Conservation (phyloP, 176 grass and related monocot species). For the Poa pratensis region DNA sequence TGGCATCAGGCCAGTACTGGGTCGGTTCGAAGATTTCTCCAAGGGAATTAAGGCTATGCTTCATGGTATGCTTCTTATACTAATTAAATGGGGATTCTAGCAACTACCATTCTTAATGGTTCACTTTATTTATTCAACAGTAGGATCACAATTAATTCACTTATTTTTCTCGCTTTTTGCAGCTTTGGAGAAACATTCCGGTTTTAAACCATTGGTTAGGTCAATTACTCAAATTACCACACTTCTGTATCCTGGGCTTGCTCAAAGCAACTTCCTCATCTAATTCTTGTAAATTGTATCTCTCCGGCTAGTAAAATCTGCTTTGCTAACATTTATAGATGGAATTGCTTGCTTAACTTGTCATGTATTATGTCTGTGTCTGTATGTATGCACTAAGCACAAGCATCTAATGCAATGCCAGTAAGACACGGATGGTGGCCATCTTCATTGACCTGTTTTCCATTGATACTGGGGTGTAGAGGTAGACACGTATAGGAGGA, state of each 20-base stretch:
- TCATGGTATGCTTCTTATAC: constrained; percentile 54
- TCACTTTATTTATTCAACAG: background rate
- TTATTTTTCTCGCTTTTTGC: constrained; percentile 8
- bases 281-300: constrained; percentile 51
- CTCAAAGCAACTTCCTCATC: constrained; percentile 51
- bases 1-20: constrained; percentile 85
- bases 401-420: background rate
- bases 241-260: constrained; percentile 62
- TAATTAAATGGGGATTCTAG: background rate
- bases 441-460: background rate
- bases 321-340: background rate
- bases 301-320: background rate
- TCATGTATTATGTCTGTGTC: background rate
- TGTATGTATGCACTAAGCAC: background rate
- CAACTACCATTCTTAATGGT: background rate
- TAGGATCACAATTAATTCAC: background rate
- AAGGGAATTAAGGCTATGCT: constrained; percentile 75
- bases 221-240: constrained; percentile 60
- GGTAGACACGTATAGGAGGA: background rate
- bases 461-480: background rate
- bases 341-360: background rate
- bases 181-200: constrained; percentile 58
- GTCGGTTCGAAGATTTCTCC: constrained; percentile 84
- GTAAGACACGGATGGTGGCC: background rate
- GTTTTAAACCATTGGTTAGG: constrained; percentile 57